A percentile compares a stretch with the other conserved stretches of the same genome.
phyloP scores from a whole-genome alignment of 352 stramenopile genomes.

The Blastocystis sp. region DNA sequence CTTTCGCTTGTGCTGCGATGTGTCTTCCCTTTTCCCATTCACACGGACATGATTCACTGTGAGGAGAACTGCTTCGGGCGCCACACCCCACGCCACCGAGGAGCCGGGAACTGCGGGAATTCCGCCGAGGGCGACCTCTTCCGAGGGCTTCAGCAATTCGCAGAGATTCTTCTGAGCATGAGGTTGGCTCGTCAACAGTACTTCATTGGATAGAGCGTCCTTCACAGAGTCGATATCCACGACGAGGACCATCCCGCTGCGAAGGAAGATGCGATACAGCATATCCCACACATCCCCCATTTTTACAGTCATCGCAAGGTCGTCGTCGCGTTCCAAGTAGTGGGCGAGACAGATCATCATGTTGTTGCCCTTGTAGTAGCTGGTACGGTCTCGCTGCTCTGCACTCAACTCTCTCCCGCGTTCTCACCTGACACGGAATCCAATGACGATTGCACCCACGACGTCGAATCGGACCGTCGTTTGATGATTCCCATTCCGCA shows the following conservation, averaged over 20 bases:
- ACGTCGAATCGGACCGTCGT: background rate
- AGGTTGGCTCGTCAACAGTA: background rate
- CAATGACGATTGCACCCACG: constrained; percentile 4
- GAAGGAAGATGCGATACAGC: constrained; percentile 3
- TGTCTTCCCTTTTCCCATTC: background rate
- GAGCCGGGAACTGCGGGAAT: constrained; percentile 39
- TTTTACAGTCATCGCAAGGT: background rate
- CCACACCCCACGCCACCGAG: background rate
- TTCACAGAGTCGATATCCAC: constrained; percentile 42
- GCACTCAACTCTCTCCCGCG: background rate
- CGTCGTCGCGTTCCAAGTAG: background rate
- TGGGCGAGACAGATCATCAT: constrained; percentile 52
- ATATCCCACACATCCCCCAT: constrained; percentile 19
- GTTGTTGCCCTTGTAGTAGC: constrained; percentile 62
- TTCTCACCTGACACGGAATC: background rate
- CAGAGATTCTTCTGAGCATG: background rate
- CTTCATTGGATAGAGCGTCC: background rate
- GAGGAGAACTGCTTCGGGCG: background rate
- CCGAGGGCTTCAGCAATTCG: background rate
- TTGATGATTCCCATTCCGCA: constrained; percentile 58
- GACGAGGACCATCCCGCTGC: constrained; percentile 15
- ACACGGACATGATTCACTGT: background rate
- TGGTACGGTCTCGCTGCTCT: background rate
- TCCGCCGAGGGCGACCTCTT: background rate
- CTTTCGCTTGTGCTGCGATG: background rate